Evolutionary conservation across 495 filamentous ascomycete genomes (phyloP), one percentile per base, ranked within the genome.

Genomic region (Trichocladium antarcticum): DNA sequence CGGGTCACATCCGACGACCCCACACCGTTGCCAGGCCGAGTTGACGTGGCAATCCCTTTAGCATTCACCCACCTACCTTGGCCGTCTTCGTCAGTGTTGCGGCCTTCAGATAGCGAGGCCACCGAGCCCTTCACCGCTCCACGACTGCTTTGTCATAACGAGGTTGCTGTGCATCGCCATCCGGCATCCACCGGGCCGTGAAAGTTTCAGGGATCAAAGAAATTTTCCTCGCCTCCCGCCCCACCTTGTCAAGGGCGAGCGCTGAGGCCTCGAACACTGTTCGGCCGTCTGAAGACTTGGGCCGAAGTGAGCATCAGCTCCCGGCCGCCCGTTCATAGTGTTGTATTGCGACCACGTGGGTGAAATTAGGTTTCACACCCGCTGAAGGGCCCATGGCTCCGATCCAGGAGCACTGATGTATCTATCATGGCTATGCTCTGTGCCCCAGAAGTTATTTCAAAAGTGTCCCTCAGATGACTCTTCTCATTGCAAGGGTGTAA

Each of bases 191-290:
- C 42, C 35, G 5, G 28, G n/a, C 14, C 43, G 22, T 45, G 27
- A 51, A 51, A 40, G 50, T 24, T 39, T 41, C 49, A 51, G 49
- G 49, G 49, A 51, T 51, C 15, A 19, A 1, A 15, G 35, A 48
- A 32, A 32, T 48, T 53, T 53, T 48, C 39, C 27, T 53, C 19
- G 50, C 50, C 50, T 53, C 45, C 32, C 16, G 31, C 39, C 45
- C 50, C 50, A 53, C 50, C 22, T n/a, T 37, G 31, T 24, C 44
- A 42, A 29, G 39, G 36, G 29, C 37, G 19, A 27, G 8, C n/a
- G 22, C 28, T 27, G 28, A 41, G 32, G 45, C 28, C 45, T 48
- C 45, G 45, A 47, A 47, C 27, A 6, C 37, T 32, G 19, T 6
- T 14, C 4, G 24, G 8, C 8, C 24, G 4, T 27, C 24, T 27